Percentiles rank a stretch among this genome's conserved stretches.
These are phyloP conservation scores for Goffeauzyma gilvescens DNA, from an alignment of 768 basidiomycete species.

Conservation along the genomic window DNA sequence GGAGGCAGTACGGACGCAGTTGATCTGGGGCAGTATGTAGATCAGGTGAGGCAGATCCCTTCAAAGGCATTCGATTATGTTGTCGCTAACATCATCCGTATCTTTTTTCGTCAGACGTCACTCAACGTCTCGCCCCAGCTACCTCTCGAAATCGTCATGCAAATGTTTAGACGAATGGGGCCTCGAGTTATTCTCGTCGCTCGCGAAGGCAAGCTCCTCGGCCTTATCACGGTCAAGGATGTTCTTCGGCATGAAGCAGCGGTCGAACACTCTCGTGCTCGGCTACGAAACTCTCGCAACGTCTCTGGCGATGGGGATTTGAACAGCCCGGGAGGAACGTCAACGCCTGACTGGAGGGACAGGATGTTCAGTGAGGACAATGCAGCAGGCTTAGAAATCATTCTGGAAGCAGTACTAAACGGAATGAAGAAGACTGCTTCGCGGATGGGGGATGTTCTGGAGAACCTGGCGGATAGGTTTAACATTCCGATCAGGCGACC, in stretches of 20 bases:
- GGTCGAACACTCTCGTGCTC: constrained; percentile 21
- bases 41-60: constrained; percentile 48
- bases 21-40: constrained; percentile 65
- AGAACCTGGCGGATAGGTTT: too few species aligned
- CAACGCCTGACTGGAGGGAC: constrained; percentile 10
- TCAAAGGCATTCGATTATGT: neutral
- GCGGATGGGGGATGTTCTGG: too few species aligned
- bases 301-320: neutral
- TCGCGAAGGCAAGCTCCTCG: constrained; percentile 58
- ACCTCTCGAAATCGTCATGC: constrained; percentile 90
- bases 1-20: constrained; percentile 29
- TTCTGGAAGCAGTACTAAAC: constrained; percentile 14
- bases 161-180: constrained; percentile 96
- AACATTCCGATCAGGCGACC: too few species aligned
- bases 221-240: constrained; percentile 88
- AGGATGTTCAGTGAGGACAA: constrained; percentile 13
- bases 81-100: neutral
- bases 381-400: constrained; percentile 16
- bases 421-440: too few species aligned
- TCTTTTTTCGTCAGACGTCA: constrained; percentile 47
- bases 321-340: too few species aligned
- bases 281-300: constrained; percentile 1
- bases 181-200: constrained; percentile 93
- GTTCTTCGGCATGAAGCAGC: constrained; percentile 62
- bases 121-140: constrained; percentile 79